Percentiles rank a stretch among this genome's conserved stretches.
Conservation (phyloP, 441 rosid genomes). For the Jatropha multifida region DNA sequence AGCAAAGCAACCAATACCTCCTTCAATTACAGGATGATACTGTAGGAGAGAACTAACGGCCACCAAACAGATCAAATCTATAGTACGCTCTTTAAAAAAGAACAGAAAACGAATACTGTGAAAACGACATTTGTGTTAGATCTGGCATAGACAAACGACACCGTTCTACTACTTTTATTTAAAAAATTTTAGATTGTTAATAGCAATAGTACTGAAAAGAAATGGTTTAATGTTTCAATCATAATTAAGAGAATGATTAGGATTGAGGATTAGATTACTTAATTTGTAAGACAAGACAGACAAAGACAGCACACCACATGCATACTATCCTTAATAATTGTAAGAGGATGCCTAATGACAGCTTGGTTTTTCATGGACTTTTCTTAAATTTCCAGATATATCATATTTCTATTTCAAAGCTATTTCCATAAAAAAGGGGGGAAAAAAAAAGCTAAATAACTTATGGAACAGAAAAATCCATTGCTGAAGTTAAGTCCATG, state of each 20-base stretch:
- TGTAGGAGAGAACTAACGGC: not conserved
- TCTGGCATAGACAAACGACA: not conserved
- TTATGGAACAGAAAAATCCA: not conserved
- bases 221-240: not conserved
- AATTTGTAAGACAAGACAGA: slow-evolving; percentile 15
- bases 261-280: not conserved
- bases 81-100: not conserved
- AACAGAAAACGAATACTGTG: not conserved
- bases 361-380: not conserved
- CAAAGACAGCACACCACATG: slow-evolving; percentile 5
- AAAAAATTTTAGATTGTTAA: not conserved
- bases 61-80: not conserved
- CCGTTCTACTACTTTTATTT: not conserved
- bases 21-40: not conserved
- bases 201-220: not conserved
- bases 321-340: slow-evolving; percentile 1
- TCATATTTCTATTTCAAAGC: not conserved
- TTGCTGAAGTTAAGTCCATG: not conserved
- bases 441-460: too few relatives aligned
- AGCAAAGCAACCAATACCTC: too few relatives aligned
- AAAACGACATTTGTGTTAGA: slow-evolving; percentile 6
- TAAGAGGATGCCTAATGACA: not conserved
- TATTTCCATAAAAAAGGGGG: too few relatives aligned
- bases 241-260: not conserved
- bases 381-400: not conserved